phyloP scores from a whole-genome alignment of 2,329 filamentous ascomycete species.

The Paramyrothecium roridum region DNA sequence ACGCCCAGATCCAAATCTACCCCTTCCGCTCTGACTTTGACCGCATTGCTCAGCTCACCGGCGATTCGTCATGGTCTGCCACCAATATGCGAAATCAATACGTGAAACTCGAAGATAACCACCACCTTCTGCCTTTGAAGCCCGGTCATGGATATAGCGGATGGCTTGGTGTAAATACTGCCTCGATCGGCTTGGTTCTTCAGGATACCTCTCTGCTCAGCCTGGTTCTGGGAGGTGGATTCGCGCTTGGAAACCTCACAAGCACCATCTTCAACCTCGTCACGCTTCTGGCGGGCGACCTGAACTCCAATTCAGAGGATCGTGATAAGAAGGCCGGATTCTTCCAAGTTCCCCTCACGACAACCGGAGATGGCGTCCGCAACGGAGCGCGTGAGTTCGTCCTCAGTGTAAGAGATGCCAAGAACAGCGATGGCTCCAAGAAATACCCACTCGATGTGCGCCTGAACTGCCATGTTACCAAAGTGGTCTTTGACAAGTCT shows the following conservation, averaged over 20 bases:
- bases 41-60: constrained; percentile 53
- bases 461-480: constrained; percentile 26
- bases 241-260: constrained; percentile 7
- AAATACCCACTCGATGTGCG: constrained; percentile 15
- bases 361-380: constrained; percentile 43
- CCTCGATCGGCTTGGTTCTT: constrained; percentile 11
- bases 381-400: constrained; percentile 55
- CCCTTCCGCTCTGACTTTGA: constrained; percentile 59
- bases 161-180: constrained; percentile 15
- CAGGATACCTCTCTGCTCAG: constrained; percentile 2
- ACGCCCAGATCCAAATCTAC: constrained; percentile 48
- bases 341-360: constrained; percentile 57
- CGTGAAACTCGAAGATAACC: constrained; percentile 51
- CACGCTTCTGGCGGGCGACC: constrained; percentile 11
- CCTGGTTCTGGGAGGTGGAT: constrained; percentile 1
- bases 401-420: constrained; percentile 20
- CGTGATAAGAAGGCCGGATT: constrained; percentile 26
- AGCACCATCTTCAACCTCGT: constrained; percentile 12
- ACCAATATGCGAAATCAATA: constrained; percentile 60
- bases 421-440: constrained; percentile 10
- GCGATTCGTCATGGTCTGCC: constrained; percentile 56
- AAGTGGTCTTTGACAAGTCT: constrained; percentile 30
- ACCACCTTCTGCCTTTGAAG: constrained; percentile 31
- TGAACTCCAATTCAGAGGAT: constrained; percentile 13
- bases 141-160: constrained; percentile 16